A percentile compares a stretch with the other conserved stretches of the same genome.
These are phyloP conservation scores for Elongisporangium prolatum DNA, from an alignment of 352 stramenopile genomes.

Conservation along the genomic window DNA sequence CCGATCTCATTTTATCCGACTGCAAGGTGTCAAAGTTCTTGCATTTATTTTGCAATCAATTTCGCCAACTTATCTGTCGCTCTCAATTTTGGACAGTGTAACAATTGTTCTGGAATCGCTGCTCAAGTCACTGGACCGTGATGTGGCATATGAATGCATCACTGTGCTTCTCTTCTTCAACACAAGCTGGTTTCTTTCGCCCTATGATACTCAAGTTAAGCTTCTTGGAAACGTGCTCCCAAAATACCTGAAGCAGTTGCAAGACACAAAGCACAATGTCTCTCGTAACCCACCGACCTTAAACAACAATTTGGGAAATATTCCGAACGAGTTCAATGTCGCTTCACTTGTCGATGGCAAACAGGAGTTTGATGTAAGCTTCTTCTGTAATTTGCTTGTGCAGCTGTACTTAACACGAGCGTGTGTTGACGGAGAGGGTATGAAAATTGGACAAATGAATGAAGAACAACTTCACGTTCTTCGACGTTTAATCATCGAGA, in stretches of 20 bases:
- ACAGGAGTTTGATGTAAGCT: conserved; percentile 48
- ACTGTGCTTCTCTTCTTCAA: conserved; percentile 73
- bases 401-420: conserved; percentile 47
- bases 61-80: conserved; percentile 65
- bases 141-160: conserved; percentile 40
- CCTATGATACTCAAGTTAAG: conserved; percentile 71
- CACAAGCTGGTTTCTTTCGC: conserved; percentile 72
- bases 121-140: conserved; percentile 26
- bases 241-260: conserved; percentile 49
- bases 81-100: conserved; percentile 52
- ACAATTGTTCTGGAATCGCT: conserved; percentile 59
- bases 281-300: not conserved
- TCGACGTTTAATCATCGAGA: conserved; percentile 52
- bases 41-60: conserved; percentile 72
- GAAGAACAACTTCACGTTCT: conserved; percentile 27
- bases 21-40: conserved; percentile 69
- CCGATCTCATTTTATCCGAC: conserved; percentile 65
- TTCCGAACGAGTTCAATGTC: not conserved
- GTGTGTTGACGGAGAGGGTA: conserved; percentile 16
- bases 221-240: conserved; percentile 57
- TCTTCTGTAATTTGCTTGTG: conserved; percentile 76
- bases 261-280: conserved; percentile 17
- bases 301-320: not conserved
- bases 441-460: conserved; percentile 29
- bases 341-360: conserved; percentile 20